Evolutionary conservation across 129 eudicot species (phyloP).

Genomic region (Silybum marianum): DNA sequence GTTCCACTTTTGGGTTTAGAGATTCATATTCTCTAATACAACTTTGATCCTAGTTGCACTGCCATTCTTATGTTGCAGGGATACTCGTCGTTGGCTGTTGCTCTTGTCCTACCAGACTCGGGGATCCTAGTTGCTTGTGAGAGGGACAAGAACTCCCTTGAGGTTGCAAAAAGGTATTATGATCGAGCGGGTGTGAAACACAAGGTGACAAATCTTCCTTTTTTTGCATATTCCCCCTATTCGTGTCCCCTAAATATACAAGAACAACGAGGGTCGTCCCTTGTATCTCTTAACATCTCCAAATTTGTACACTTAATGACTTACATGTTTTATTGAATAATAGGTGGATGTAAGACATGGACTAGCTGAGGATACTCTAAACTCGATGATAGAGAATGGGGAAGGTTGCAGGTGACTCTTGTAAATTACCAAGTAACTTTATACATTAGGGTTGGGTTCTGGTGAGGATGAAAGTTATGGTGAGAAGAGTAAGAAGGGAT

Average conservation of each 20-base stretch:
- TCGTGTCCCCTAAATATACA: background rate
- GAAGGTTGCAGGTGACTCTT: conserved; percentile 69
- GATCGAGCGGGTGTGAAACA: conserved; percentile 88
- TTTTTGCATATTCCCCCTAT: background rate
- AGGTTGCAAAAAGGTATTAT: conserved; percentile 85
- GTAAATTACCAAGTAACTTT: background rate
- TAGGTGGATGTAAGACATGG: conserved; percentile 81
- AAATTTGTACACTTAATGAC: background rate
- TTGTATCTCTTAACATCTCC: background rate
- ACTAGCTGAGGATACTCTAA: conserved; percentile 73
- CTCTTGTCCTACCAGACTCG: conserved; percentile 80
- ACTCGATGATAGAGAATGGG: conserved; percentile 69
- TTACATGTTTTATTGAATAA: conserved; percentile 3
- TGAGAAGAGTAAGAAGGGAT: no score
- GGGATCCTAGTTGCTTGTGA: conserved; percentile 93
- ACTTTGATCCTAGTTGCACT: no score
- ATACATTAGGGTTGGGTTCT: background rate
- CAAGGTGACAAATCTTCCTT: conserved; percentile 56
- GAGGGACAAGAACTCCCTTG: conserved; percentile 70
- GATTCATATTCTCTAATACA: background rate
- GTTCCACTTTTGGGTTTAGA: background rate
- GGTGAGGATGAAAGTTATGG: no score
- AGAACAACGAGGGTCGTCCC: background rate
- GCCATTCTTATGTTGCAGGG: conserved; percentile 53
- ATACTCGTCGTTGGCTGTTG: conserved; percentile 90